A percentile compares a stretch with the other conserved stretches of the same genome.
These are phyloP conservation scores for Xylaria castorea DNA, from an alignment of 495 filamentous ascomycete species.

Conservation along the genomic window DNA sequence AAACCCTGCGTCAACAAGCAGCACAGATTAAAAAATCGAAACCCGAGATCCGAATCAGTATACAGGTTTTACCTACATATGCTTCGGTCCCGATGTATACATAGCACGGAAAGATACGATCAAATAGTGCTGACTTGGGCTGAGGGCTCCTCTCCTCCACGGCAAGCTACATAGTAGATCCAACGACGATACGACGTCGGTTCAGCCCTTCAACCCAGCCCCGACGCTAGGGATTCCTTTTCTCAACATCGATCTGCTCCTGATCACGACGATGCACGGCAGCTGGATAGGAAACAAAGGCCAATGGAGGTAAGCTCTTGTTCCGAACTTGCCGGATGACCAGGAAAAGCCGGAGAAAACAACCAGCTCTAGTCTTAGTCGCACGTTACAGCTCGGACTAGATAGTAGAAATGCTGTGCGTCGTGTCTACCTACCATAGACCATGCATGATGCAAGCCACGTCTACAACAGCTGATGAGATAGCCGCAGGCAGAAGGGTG, in stretches of 20 bases:
- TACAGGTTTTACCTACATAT: conserved; percentile 5
- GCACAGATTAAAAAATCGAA: not conserved
- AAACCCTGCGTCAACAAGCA: not conserved
- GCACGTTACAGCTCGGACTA: conserved; percentile 2
- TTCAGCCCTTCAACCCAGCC: not conserved
- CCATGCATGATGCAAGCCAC: conserved; percentile 20
- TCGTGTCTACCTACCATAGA: not conserved
- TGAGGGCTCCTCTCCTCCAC: not conserved
- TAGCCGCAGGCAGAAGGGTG: not conserved
- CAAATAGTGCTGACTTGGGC: not conserved
- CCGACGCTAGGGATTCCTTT: not conserved
- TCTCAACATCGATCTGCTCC: not conserved
- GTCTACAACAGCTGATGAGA: not conserved
- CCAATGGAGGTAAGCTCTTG: not conserved
- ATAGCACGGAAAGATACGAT: not conserved
- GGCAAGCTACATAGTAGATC: not conserved
- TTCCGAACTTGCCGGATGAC: not conserved
- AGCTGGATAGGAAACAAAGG: not conserved
- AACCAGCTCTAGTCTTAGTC: not conserved
- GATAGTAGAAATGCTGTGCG: conserved; percentile 9
- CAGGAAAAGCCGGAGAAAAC: not conserved
- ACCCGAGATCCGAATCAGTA: not conserved
- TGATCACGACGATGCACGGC: not conserved
- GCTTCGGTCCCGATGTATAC: conserved; percentile 8
- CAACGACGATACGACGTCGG: not conserved